phyloP scores from a whole-genome alignment of 2,329 filamentous ascomycete species.

The Aspergillus brasiliensis region DNA sequence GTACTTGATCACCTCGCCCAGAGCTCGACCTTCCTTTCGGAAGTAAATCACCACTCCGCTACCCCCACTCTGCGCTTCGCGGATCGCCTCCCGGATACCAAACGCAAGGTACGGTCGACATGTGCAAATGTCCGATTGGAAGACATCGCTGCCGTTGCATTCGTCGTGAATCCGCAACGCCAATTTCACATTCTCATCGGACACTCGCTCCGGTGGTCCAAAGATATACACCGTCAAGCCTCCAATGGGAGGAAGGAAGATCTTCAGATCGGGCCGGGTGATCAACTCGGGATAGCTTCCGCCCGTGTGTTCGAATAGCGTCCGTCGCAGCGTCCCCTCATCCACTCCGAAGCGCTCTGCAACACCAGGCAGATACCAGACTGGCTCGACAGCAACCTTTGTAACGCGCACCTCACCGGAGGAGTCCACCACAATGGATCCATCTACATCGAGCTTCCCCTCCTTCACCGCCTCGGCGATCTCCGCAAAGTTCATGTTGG shows the following conservation, averaged over 20 bases:
- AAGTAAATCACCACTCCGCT: conserved; percentile 98
- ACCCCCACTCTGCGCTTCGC: conserved; percentile 91
- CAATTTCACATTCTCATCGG: conserved; percentile 76
- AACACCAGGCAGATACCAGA: conserved; percentile 83
- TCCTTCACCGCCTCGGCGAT: conserved; percentile 82
- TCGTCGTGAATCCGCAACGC: conserved; percentile 84
- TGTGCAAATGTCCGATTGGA: conserved; percentile 96
- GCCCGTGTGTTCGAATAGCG: conserved; percentile 92
- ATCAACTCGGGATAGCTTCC: conserved; percentile 97
- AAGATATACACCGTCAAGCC: conserved; percentile 97
- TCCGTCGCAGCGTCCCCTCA: conserved; percentile 80
- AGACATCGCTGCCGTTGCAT: conserved; percentile 97
- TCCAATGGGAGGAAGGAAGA: conserved; percentile 93
- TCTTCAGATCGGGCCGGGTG: conserved; percentile 89
- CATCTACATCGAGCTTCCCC: conserved; percentile 76
- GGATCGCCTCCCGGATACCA: conserved; percentile 95
- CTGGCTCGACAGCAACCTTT: conserved; percentile 95
- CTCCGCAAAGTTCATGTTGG: conserved; percentile 96
- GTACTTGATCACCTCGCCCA: conserved; percentile 93
- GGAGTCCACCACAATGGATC: conserved; percentile 87
- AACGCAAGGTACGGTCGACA: conserved; percentile 91
- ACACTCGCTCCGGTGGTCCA: conserved; percentile 91
- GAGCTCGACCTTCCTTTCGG: conserved; percentile 90
- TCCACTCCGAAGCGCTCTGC: conserved; percentile 92
- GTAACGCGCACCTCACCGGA: conserved; percentile 87